phyloP scores from a whole-genome alignment of 345 rosid species.

The Zanthoxylum bungeanum region DNA sequence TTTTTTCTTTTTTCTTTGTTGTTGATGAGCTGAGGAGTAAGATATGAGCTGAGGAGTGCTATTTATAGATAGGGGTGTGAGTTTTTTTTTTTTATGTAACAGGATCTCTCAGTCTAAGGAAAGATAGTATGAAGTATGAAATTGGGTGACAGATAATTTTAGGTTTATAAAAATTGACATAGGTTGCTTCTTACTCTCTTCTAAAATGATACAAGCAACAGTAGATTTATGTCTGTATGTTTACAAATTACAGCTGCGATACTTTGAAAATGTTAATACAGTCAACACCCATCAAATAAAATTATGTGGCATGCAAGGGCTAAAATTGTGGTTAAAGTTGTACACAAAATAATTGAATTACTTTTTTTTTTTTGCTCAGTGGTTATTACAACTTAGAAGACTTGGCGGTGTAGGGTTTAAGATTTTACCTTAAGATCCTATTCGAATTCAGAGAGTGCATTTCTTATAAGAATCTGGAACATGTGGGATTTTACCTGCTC shows the following conservation, averaged over 20 bases:
- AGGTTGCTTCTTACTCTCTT: neutral
- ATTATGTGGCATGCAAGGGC: neutral
- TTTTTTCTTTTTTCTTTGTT: constrained; percentile 8
- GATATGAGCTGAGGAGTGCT: constrained; percentile 13
- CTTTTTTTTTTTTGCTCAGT: neutral
- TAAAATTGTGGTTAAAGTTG: too few relatives aligned
- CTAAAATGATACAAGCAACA: constrained; percentile 13
- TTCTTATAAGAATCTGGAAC: too few relatives aligned
- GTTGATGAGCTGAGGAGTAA: constrained; percentile 6
- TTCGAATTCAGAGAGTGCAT: too few relatives aligned
- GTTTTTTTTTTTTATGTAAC: neutral
- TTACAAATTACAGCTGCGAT: too few relatives aligned
- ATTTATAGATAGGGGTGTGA: constrained; percentile 30
- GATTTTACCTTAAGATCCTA: too few relatives aligned
- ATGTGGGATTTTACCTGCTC: too few relatives aligned
- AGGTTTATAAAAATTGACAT: constrained; percentile 12
- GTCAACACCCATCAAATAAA: too few relatives aligned
- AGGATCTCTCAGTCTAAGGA: constrained; percentile 22
- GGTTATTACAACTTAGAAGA: neutral
- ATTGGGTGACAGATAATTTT: constrained; percentile 47
- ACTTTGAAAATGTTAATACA: too few relatives aligned
- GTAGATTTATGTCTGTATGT: too few relatives aligned
- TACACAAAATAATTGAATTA: neutral
- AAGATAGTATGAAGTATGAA: constrained; percentile 22
- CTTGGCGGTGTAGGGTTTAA: too few relatives aligned